These are phyloP conservation scores for Cladosporium sp. DNA, from an alignment of 2,329 filamentous ascomycete genomes.

Conservation along the genomic window DNA sequence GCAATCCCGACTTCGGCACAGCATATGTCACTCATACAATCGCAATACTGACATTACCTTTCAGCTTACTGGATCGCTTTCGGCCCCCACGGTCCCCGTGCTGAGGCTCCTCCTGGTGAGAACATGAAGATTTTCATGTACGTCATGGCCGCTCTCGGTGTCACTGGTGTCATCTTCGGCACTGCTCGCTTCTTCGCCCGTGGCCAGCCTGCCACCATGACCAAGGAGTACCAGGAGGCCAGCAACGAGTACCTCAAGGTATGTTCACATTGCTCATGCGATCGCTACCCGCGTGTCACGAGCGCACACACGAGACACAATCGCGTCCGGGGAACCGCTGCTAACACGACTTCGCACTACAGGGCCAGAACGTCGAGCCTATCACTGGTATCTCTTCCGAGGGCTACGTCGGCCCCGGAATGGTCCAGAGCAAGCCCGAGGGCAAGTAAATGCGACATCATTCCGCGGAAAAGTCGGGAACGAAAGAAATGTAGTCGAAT, in stretches of 20 bases:
- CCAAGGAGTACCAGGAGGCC: conserved; percentile 93
- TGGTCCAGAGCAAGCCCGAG: conserved; percentile 57
- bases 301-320: not conserved
- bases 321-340: not conserved
- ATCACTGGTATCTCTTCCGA: conserved; percentile 78
- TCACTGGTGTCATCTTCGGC: conserved; percentile 68
- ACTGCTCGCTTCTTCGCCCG: conserved; percentile 67
- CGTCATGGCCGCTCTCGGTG: conserved; percentile 63
- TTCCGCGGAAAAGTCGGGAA: not conserved
- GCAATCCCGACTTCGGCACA: not conserved
- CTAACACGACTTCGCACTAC: conserved; percentile 23
- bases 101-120: conserved; percentile 78
- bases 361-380: conserved; percentile 82
- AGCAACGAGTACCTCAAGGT: conserved; percentile 93
- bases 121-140: conserved; percentile 72
- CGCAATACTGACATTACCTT: not conserved
- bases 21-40: not conserved
- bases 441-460: conserved; percentile 17
- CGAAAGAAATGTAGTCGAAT: conserved; percentile 13
- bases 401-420: conserved; percentile 71
- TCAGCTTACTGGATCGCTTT: conserved; percentile 99
- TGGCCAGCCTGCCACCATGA: conserved; percentile 79
- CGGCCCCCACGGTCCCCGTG: conserved; percentile 89
- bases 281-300: not conserved
- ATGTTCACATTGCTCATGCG: conserved; percentile 34